phyloP scores from a whole-genome alignment of 2,329 filamentous ascomycete genomes.

The Trichoderma breve region DNA sequence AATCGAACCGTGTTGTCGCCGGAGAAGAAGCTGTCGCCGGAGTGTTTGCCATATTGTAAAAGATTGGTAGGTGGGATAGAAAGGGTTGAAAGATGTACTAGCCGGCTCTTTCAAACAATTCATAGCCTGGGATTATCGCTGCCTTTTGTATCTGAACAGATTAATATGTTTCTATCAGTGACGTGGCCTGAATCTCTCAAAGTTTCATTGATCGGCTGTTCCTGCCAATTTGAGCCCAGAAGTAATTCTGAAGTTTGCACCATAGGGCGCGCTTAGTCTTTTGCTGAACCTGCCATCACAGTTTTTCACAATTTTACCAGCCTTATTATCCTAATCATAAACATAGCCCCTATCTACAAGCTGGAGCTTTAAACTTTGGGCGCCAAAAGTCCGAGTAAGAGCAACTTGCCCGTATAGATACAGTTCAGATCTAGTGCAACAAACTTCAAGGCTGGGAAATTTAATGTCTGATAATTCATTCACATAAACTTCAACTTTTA shows the following conservation, averaged over 20 bases:
- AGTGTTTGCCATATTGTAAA: neutral
- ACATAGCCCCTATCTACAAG: too few species aligned
- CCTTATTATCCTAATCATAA: too few species aligned
- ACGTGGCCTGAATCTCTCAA: too few species aligned
- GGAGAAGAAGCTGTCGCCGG: neutral
- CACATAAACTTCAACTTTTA: neutral
- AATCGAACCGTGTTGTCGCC: neutral
- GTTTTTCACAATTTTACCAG: too few species aligned
- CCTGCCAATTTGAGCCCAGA: too few species aligned
- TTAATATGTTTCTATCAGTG: neutral
- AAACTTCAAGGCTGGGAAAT: conserved; percentile 70
- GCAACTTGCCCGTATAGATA: conserved; percentile 39
- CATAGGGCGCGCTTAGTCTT: too few species aligned
- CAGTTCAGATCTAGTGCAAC: conserved; percentile 90
- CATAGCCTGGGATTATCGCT: neutral
- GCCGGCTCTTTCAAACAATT: neutral
- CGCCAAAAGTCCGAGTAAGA: too few species aligned
- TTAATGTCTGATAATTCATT: conserved; percentile 78
- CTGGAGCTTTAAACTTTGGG: too few species aligned
- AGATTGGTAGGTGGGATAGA: neutral
- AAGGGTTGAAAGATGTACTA: neutral
- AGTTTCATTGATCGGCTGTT: too few species aligned
- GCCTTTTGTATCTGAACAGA: neutral
- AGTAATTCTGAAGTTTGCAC: too few species aligned
- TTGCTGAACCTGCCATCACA: too few species aligned